Evolutionary conservation across 768 basidiomycete genomes (phyloP).

Genomic region (Boletus pseudo-olivaceus): DNA sequence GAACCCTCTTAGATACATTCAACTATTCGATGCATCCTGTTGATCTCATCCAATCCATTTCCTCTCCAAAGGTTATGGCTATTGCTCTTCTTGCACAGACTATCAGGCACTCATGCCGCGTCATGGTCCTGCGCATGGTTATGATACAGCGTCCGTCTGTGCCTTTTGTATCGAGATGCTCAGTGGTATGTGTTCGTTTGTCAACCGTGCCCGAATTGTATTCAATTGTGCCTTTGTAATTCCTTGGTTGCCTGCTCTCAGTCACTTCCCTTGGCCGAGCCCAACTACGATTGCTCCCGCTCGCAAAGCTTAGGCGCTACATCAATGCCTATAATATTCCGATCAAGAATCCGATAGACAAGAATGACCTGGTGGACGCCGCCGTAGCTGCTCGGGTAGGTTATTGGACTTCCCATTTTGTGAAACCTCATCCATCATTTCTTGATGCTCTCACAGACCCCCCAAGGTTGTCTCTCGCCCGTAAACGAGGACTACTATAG

Average conservation of each 20-base stretch:
- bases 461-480: conserved; percentile 58
- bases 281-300: conserved; percentile 51
- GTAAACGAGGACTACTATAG: conserved; percentile 53
- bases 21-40: neutral
- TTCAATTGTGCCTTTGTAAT: neutral
- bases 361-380: conserved; percentile 72
- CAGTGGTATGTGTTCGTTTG: conserved; percentile 43
- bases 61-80: conserved; percentile 53
- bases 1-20: neutral
- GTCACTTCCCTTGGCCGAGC: conserved; percentile 67
- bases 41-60: neutral
- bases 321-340: conserved; percentile 66
- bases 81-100: conserved; percentile 72
- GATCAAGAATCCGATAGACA: conserved; percentile 63
- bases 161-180: conserved; percentile 71
- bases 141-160: conserved; percentile 66
- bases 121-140: conserved; percentile 46
- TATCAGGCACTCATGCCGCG: conserved; percentile 80
- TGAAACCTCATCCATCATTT: neutral
- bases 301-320: conserved; percentile 67
- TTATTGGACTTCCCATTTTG: conserved; percentile 1
- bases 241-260: conserved; percentile 22
- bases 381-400: conserved; percentile 51
- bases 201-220: neutral
- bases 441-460: conserved; percentile 35